Percentiles rank a stretch among this genome's conserved stretches.
Evolutionary conservation across 345 rosid species (phyloP).

Genomic region (Gossypium sturtianum): DNA sequence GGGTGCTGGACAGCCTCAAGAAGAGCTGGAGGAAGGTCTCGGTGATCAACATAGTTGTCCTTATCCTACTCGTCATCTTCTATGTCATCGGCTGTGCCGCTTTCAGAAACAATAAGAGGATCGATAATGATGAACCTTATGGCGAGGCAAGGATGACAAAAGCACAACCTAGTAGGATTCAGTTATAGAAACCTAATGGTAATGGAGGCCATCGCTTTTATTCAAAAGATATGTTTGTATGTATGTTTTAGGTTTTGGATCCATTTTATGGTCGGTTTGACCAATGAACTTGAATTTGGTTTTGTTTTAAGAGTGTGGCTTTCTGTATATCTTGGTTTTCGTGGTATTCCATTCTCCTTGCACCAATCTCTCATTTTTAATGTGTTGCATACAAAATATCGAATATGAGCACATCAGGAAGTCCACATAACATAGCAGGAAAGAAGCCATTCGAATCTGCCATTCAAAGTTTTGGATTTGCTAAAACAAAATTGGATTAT

Average conservation of each 20-base stretch:
- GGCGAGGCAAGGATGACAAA: conserved; percentile 83
- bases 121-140: conserved; percentile 73
- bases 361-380: too few relatives aligned
- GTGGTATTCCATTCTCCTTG: background rate
- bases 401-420: too few relatives aligned
- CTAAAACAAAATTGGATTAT: too few relatives aligned
- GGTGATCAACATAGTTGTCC: conserved; percentile 65
- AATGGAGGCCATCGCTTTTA: background rate
- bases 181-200: conserved; percentile 20
- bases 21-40: conserved; percentile 97
- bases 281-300: background rate
- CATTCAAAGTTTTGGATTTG: too few relatives aligned
- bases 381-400: too few relatives aligned
- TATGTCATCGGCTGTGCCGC: conserved; percentile 78
- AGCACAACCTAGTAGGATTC: conserved; percentile 60
- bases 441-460: too few relatives aligned
- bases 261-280: conserved; percentile 12
- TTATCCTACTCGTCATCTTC: conserved; percentile 65
- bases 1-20: conserved; percentile 76
- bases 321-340: background rate
- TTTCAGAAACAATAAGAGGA: conserved; percentile 69
- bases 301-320: background rate
- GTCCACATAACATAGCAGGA: too few relatives aligned
- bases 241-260: conserved; percentile 2
- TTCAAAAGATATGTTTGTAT: background rate